Evolutionary conservation across 805 yeast species (phyloP), one percentile per base, ranked within the genome.

Genomic region (Kodamaea neixiangensis): DNA sequence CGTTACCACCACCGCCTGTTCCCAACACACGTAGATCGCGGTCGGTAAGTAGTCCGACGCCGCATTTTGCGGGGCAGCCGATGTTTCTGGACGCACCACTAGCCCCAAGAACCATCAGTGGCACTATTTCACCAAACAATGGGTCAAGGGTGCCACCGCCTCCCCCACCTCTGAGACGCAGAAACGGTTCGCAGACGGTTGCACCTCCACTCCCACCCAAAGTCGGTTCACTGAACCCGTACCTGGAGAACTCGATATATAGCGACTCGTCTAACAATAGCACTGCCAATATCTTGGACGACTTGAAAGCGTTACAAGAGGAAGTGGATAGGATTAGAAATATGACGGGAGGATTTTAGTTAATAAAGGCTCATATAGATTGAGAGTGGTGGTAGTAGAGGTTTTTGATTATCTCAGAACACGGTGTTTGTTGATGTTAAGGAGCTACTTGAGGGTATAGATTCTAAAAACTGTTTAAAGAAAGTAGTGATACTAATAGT

Each of bases 261-360:
- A 54, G 50, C 53, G 7, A 44, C 55, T 49, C 52, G 44, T 17
- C 47, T 11, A 64, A 55, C 47, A 65, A 64, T 22, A 72, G 77
- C 54, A 74, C 79, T 20, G 67, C 78, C 3, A 81, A 85, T 53
- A 80, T 86, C 18, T 65, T 86, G 56, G 84, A 85, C 44, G 87
- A 86, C 60, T 70, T 86, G 51, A 79, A 78, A 59, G 86, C 86
- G 7, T 71, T 86, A 44, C 89, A 86, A 58, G 85, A 77, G 34
- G 91, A 86, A 63, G 89, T 86, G 18, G 87, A 86, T 58, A 75
- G 77, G 47, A 69, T 86, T 48, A 66, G 78, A 52, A 65, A 63
- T 50, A 66, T 74, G 75, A 72, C 78, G 7, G 78, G 79, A 14
- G 79, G 78, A 11, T 74, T 73, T 53, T 73, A 59, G 45, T 35